Evolutionary conservation across 441 rosid genomes (phyloP), one percentile per base, ranked within the genome.

Genomic region (Euphorbia schlechtendalii): DNA sequence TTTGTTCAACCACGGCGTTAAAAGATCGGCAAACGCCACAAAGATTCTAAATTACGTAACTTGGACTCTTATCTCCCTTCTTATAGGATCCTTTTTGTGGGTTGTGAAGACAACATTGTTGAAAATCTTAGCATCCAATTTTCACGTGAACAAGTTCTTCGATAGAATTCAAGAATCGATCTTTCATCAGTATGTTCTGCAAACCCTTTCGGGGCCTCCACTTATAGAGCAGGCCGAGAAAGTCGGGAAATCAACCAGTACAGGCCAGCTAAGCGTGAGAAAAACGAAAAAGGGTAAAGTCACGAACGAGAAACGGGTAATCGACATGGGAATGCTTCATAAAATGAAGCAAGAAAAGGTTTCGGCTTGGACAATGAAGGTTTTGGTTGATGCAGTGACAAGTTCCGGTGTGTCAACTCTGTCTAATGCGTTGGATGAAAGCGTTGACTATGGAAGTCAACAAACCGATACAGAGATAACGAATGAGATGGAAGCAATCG

Each of bases 351-450:
- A 77, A 71, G 94, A 85, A 24, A 92, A 85, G 77, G 98, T 92
- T 46, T 87, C 96, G 0, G 80, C 96, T 69, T 88, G 94, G 96
- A 84, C 92, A 8, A 88, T 92, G 96, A 86, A 88, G 78, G 83
- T 80, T 61, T 73, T 92, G 84, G 81, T 89, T 12, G 98, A 92
- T 62, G 96, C 88, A 0, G 84, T 92, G 13, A 81, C 82, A 70
- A 83, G 69, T 58, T 86, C 97, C 0, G 85, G 90, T 64, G 78
- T 88, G 51, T 78, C 89, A 0, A 88, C 96, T 25, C 81, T 92
- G 65, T 92, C 98, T 15, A 74, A 79, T 59, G 64, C 89, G 0
- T 55, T 92, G 60, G 91, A 89, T 54, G 91, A 87, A 66, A 69
- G 67, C 13, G 41, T 56, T 9, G 80, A 68, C 15, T 69, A 25